Percentiles rank a stretch among this genome's conserved stretches.
Evolutionary conservation across 2,329 filamentous ascomycete species (phyloP).

Genomic region (Nannizziopsis barbatae): DNA sequence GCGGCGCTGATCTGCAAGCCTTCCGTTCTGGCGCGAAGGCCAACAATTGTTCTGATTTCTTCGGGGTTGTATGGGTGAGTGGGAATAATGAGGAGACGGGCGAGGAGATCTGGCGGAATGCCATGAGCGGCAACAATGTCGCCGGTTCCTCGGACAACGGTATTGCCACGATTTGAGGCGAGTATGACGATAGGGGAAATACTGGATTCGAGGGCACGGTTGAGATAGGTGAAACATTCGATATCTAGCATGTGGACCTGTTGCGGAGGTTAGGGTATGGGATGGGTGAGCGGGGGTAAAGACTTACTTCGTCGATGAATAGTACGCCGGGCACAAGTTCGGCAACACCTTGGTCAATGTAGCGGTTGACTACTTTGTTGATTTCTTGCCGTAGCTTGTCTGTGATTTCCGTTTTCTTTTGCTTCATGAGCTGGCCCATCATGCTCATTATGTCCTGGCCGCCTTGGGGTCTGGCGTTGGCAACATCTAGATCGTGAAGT

Average conservation of each 20-base stretch:
- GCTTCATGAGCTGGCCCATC: slow-evolving; percentile 99
- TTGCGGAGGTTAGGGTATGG: slow-evolving; percentile 9
- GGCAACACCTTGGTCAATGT: slow-evolving; percentile 95
- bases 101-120: slow-evolving; percentile 84
- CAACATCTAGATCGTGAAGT: slow-evolving; percentile 89
- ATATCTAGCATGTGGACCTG: slow-evolving; percentile 99
- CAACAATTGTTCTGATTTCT: slow-evolving; percentile 88
- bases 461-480: slow-evolving; percentile 87
- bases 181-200: slow-evolving; percentile 96
- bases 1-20: slow-evolving; percentile 65
- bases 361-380: slow-evolving; percentile 98
- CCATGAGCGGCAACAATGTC: slow-evolving; percentile 75
- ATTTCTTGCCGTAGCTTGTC: slow-evolving; percentile 93
- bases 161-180: slow-evolving; percentile 90
- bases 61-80: slow-evolving; percentile 78
- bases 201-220: slow-evolving; percentile 87
- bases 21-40: slow-evolving; percentile 72
- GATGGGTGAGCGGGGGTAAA: not conserved
- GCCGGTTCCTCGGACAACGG: slow-evolving; percentile 78
- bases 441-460: slow-evolving; percentile 99
- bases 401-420: slow-evolving; percentile 98
- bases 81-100: slow-evolving; percentile 88
- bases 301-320: slow-evolving; percentile 87
- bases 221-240: slow-evolving; percentile 97
- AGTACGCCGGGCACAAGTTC: slow-evolving; percentile 96